Base-by-base conservation (phyloP, 768 basidiomycete genomes). In the Suillus sp. region DNA sequence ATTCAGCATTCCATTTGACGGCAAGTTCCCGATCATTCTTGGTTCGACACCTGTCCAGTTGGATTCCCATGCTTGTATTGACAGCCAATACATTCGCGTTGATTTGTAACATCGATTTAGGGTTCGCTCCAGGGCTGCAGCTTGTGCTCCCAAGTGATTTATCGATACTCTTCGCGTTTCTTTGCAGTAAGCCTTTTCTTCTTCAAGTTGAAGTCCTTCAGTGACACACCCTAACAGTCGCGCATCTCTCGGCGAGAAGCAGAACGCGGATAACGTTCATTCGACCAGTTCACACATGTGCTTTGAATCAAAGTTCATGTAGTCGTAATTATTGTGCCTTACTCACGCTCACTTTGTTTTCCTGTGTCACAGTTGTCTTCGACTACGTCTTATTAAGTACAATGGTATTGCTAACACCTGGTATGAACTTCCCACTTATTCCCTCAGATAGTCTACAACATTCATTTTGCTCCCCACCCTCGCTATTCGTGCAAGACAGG, bases 271-370 rank as follows among this genome's bases (percentile, higher is more conserved):
- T 30, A 6, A 25, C 25, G 9, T 45, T 60, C 61, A 60, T 30
- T 37, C 25, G 14, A 20, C 56, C 32, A 25, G 40, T 25, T 10
- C 13, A 35, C 42, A 47, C 32, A 47, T 61, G 30, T 47, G 59
- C 40, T 47, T 47, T 32, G 8, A 18, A 30, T 45, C 57, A 27
- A 50, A 27, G 48, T 50, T 27, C 27, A 32, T 25, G 27, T 14
- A 27, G 34, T 61, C 38, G 42, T 45, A 53, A 53, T 45, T 40
- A 3, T 20, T 61, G 48, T 59, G 42, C 62, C 58, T 57, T 35
- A 62, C 40, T 60, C 62, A 62, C 40, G 62, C 25, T 59, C 27
- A 25, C 56, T 55, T 55, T 4, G 10, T 27, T 16, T 38, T 22
- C 37, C 1, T 38, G 35, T 38, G 56, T 57, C 7, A 57, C 25